A percentile compares a stretch with the other conserved stretches of the same genome.
phyloP scores from a whole-genome alignment of 176 grass and related monocot genomes.

The Aegilops umbellulata region DNA sequence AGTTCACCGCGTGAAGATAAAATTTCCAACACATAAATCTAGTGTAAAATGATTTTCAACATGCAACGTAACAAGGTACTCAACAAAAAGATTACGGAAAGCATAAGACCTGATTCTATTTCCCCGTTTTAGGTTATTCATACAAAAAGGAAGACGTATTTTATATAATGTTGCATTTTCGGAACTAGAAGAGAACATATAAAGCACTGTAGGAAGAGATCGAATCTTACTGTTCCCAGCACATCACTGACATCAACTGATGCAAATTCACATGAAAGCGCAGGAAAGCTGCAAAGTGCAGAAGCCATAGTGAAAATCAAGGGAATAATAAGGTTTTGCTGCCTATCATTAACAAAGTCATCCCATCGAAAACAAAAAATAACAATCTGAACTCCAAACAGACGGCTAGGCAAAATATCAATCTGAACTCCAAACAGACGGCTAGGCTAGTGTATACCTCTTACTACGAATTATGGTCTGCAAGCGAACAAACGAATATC shows the following conservation, averaged over 20 bases:
- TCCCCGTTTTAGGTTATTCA: background rate
- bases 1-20: background rate
- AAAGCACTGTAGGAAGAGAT: constrained; percentile 19
- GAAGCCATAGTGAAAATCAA: constrained; percentile 28
- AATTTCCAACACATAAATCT: background rate
- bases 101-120: background rate
- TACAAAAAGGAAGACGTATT: background rate
- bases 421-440: background rate
- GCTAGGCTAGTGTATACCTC: background rate
- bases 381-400: background rate
- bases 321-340: background rate
- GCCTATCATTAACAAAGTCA: constrained; percentile 19
- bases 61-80: background rate
- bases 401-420: background rate
- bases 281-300: constrained; percentile 77
- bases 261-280: constrained; percentile 98
- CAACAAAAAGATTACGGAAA: background rate
- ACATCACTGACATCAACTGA: constrained; percentile 95
- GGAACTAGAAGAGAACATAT: constrained; percentile 6
- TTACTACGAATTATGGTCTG: background rate
- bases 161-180: background rate
- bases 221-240: constrained; percentile 90
- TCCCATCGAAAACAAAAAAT: background rate
- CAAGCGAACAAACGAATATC: background rate
- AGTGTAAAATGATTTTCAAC: background rate